A percentile compares a stretch with the other conserved stretches of the same genome.
These are phyloP conservation scores for Lantana camara DNA, from an alignment of 257 asterid species.

Conservation along the genomic window DNA sequence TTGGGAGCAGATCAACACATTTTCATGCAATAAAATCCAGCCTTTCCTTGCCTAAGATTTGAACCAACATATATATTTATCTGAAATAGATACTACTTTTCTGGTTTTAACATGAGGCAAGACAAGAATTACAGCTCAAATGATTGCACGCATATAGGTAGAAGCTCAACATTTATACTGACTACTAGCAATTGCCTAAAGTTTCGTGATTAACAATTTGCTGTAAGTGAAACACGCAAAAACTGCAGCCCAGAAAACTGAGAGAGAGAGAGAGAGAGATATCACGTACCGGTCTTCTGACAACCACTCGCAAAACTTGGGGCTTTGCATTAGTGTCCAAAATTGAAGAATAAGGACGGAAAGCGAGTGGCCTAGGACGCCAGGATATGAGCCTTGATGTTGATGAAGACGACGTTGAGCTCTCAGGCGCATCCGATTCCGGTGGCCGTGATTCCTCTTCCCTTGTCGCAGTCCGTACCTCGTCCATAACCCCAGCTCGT, in stretches of 20 bases:
- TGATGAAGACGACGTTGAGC: constrained; percentile 53
- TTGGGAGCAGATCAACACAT: constrained; percentile 13
- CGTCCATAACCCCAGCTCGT: constrained; percentile 60
- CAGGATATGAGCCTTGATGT: constrained; percentile 51
- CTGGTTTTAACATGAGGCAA: constrained; percentile 18
- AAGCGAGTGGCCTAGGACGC: constrained; percentile 77
- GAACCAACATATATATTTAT: constrained; percentile 19
- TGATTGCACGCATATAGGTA: constrained; percentile 12
- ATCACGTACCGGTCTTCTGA: constrained; percentile 83
- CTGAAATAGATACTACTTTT: constrained; percentile 10
- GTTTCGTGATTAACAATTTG: background rate
- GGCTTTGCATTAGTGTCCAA: constrained; percentile 48
- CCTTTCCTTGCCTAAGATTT: background rate
- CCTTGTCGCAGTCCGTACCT: constrained; percentile 40
- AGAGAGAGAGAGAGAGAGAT: too few species aligned
- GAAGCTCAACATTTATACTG: background rate
- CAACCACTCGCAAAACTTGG: constrained; percentile 64
- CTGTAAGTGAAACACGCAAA: constrained; percentile 12
- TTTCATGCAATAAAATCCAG: constrained; percentile 1
- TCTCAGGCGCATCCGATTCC: constrained; percentile 36
- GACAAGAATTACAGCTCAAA: background rate
- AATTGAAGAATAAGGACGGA: constrained; percentile 55
- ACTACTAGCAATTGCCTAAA: constrained; percentile 4
- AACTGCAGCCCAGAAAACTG: constrained; percentile 11
- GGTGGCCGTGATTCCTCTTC: constrained; percentile 38